Percentiles rank a stretch among this genome's conserved stretches.
phyloP scores from a whole-genome alignment of 257 asterid genomes.

The Petrea volubilis region DNA sequence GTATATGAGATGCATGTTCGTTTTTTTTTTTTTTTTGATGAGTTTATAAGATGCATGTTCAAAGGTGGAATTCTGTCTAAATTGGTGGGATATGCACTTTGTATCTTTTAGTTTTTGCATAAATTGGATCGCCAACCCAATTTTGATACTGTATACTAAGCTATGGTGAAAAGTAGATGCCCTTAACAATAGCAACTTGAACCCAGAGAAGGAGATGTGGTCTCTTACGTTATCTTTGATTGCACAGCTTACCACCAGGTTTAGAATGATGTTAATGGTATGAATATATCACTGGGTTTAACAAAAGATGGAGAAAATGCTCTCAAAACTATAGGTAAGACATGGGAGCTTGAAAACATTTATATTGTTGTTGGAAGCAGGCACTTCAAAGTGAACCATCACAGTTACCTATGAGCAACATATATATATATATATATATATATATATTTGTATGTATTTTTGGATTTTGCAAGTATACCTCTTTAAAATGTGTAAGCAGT shows the following conservation, averaged over 20 bases:
- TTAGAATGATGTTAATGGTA: neutral
- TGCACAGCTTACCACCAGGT: neutral
- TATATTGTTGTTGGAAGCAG: neutral
- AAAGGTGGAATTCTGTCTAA: neutral
- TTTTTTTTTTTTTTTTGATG: too few species aligned
- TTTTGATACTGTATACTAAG: neutral
- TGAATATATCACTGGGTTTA: neutral
- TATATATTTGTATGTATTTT: too few species aligned
- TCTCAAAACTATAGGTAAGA: neutral
- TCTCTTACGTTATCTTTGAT: neutral
- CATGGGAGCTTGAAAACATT: too few species aligned
- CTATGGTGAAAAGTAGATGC: neutral
- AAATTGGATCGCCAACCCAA: neutral
- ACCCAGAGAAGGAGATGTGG: neutral
- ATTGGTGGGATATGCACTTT: neutral
- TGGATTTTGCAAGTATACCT: neutral
- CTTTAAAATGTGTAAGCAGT: neutral
- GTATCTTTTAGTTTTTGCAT: neutral
- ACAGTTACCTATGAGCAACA: neutral
- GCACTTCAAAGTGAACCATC: neutral
- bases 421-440: too few species aligned
- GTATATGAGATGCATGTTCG: too few species aligned
- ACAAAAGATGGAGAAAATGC: neutral
- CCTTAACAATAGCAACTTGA: neutral
- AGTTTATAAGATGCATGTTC: neutral